Evolutionary conservation across 305 asterid genomes (phyloP).

Genomic region (Rubia tinctorum): DNA sequence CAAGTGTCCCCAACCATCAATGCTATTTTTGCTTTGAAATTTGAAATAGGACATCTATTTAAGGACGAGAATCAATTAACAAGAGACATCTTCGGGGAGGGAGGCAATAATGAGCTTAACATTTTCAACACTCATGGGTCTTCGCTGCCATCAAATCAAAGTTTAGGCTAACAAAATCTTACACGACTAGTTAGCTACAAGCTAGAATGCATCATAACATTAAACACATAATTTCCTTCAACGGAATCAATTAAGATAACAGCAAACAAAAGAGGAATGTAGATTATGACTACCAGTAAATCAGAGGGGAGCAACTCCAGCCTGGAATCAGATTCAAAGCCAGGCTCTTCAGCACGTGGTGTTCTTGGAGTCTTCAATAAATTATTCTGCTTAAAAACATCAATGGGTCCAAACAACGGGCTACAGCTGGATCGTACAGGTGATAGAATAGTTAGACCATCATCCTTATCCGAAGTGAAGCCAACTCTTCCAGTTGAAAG

Average conservation of each 20-base stretch:
- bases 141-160: not conserved
- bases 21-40: not conserved
- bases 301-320: slow-evolving; percentile 87
- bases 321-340: slow-evolving; percentile 50
- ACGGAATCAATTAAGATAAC: not conserved
- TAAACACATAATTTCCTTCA: too few species aligned
- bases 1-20: not conserved
- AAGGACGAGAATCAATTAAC: too few species aligned
- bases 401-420: slow-evolving; percentile 32
- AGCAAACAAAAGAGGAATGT: not conserved
- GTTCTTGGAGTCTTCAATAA: slow-evolving; percentile 66
- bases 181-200: not conserved
- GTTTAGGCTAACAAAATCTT: not conserved
- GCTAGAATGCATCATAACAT: not conserved
- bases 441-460: slow-evolving; percentile 41
- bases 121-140: not conserved
- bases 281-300: slow-evolving; percentile 62
- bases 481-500: slow-evolving; percentile 53
- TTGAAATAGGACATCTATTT: not conserved
- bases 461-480: slow-evolving; percentile 33
- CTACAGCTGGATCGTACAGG: slow-evolving; percentile 49
- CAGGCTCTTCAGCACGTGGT: slow-evolving; percentile 44
- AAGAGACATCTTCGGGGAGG: not conserved
- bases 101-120: not conserved
- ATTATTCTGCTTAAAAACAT: slow-evolving; percentile 35